Percentiles rank a stretch among this genome's conserved stretches.
Evolutionary conservation across 352 stramenopile genomes (phyloP).

Genomic region (Phytophthora citrophthora): DNA sequence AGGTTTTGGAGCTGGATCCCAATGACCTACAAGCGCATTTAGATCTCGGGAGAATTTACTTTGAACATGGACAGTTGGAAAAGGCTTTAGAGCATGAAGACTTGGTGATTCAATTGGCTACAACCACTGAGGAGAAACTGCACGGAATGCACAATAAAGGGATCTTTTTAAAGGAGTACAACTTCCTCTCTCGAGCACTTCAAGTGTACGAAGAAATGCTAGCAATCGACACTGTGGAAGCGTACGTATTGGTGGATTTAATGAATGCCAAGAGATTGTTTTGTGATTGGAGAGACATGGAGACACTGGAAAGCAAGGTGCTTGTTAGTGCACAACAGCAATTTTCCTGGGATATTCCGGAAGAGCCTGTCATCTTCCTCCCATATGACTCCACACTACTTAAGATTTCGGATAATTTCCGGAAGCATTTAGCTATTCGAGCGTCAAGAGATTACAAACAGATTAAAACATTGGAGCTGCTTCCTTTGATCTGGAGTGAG

Average conservation of each 20-base stretch:
- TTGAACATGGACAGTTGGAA: constrained; percentile 46
- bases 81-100: constrained; percentile 57
- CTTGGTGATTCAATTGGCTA: constrained; percentile 31
- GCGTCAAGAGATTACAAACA: constrained; percentile 46
- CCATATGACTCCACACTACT: constrained; percentile 82
- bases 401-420: constrained; percentile 50
- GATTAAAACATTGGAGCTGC: constrained; percentile 37
- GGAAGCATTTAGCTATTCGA: constrained; percentile 51
- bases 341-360: constrained; percentile 6
- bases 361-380: constrained; percentile 39
- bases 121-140: constrained; percentile 15
- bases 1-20: constrained; percentile 53
- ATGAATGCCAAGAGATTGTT: constrained; percentile 59
- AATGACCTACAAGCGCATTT: constrained; percentile 50
- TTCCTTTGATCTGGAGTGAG: constrained; percentile 22
- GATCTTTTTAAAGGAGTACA: constrained; percentile 64
- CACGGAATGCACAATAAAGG: constrained; percentile 78
- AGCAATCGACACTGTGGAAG: constrained; percentile 34
- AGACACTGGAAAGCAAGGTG: constrained; percentile 56
- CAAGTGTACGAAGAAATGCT: constrained; percentile 50
- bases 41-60: constrained; percentile 64
- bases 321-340: constrained; percentile 31
- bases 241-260: constrained; percentile 53
- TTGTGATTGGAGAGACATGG: constrained; percentile 62
- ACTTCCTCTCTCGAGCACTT: constrained; percentile 46